Percentiles rank a stretch among this genome's conserved stretches.
These are phyloP conservation scores for Cystofilobasidium macerans DNA, from an alignment of 768 basidiomycete genomes.

Conservation along the genomic window DNA sequence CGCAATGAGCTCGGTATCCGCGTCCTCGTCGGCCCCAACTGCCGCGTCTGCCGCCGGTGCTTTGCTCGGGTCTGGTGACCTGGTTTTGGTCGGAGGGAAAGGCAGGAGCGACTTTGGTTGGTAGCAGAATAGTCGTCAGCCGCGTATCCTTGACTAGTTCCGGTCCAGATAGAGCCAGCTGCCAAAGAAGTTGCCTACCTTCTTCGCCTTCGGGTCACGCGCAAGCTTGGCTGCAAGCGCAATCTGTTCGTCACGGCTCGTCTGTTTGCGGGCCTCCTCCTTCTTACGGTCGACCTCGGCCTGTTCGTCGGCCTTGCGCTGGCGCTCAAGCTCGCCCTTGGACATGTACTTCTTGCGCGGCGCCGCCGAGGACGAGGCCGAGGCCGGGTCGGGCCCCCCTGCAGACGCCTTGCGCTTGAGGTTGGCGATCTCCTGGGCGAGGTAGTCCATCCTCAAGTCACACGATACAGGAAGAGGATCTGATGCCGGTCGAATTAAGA, in stretches of 20 bases:
- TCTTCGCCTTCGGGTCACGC: constrained; percentile 9
- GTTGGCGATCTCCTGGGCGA: constrained; percentile 24
- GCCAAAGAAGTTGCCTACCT: constrained; percentile 25
- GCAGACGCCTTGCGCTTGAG: constrained; percentile 24
- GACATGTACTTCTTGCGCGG: constrained; percentile 89
- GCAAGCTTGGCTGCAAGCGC: constrained; percentile 8
- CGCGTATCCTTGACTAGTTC: too few relatives aligned
- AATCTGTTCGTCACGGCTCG: constrained; percentile 28
- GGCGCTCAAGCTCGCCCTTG: constrained; percentile 71
- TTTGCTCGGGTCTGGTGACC: constrained; percentile 27
- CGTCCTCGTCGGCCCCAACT: constrained; percentile 36
- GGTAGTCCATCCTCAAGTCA: constrained; percentile 18
- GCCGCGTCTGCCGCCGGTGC: constrained; percentile 41
- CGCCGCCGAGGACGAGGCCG: constrained; percentile 35
- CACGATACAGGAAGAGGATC: too few relatives aligned
- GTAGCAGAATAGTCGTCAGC: background rate
- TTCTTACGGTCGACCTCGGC: constrained; percentile 33
- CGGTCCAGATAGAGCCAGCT: too few relatives aligned
- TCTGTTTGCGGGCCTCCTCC: constrained; percentile 30
- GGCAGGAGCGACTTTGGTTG: constrained; percentile 19
- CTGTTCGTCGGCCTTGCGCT: constrained; percentile 29
- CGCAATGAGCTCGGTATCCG: constrained; percentile 34
- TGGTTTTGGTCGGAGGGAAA: constrained; percentile 25
- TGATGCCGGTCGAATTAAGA: too few relatives aligned
- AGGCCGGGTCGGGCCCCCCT: background rate